Percentiles rank a stretch among this genome's conserved stretches.
Conservation (phyloP, 2,329 filamentous ascomycete species). For the Pseudogymnoascus verrucosus region DNA sequence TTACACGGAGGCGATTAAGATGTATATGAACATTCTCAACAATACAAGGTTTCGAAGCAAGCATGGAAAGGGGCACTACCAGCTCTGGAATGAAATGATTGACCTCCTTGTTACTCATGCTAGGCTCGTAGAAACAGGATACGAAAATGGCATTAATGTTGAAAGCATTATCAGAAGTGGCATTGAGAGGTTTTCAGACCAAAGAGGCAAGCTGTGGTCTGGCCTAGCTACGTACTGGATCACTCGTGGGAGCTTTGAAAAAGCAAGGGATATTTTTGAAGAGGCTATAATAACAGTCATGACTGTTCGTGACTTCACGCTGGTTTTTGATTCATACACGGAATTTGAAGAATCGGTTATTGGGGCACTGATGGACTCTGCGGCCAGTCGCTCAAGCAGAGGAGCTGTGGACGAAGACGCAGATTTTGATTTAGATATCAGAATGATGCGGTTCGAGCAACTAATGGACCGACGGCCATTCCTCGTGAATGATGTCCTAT, state of each 20-base stretch:
- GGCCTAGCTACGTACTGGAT: conserved; percentile 96
- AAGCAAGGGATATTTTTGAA: conserved; percentile 86
- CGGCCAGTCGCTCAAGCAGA: conserved; percentile 70
- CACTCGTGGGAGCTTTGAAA: conserved; percentile 83
- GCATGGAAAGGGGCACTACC: conserved; percentile 87
- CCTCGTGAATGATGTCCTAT: conserved; percentile 87
- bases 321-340: conserved; percentile 92
- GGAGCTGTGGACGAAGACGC: conserved; percentile 71
- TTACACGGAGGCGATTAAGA: conserved; percentile 84
- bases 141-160: conserved; percentile 78
- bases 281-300: conserved; percentile 96
- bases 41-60: conserved; percentile 87
- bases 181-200: conserved; percentile 82
- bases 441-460: conserved; percentile 97
- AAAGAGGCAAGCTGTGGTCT: conserved; percentile 90
- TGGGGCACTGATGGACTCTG: conserved; percentile 80
- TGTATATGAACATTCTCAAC: conserved; percentile 88
- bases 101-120: conserved; percentile 89
- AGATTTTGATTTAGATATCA: conserved; percentile 89
- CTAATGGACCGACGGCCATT: conserved; percentile 96
- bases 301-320: conserved; percentile 95
- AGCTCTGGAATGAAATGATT: conserved; percentile 97
- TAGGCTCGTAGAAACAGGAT: conserved; percentile 70
- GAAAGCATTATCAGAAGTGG: conserved; percentile 90
- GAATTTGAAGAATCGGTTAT: conserved; percentile 98